Conservation (phyloP, 2,329 filamentous ascomycete species). For the Penicillium polonicum region DNA sequence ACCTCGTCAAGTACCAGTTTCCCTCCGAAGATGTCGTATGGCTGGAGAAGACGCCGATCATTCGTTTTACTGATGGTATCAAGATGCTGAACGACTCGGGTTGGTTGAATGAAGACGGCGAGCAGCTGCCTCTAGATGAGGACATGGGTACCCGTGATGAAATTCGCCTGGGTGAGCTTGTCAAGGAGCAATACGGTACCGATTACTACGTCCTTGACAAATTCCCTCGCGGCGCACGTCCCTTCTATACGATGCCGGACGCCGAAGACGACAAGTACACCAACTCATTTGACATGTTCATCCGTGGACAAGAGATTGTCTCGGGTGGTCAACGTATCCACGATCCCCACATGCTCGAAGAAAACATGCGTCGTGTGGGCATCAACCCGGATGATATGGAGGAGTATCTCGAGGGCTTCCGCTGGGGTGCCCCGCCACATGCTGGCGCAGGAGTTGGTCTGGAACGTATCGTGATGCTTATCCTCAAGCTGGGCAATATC, state of each 20-base stretch:
- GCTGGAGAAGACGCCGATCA: constrained; percentile 78
- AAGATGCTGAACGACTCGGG: constrained; percentile 76
- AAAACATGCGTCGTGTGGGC: constrained; percentile 72
- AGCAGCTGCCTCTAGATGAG: constrained; percentile 67
- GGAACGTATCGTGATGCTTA: constrained; percentile 81
- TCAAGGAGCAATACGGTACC: constrained; percentile 82
- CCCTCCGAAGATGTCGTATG: constrained; percentile 84
- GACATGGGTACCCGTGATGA: constrained; percentile 84
- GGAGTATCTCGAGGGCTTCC: constrained; percentile 85
- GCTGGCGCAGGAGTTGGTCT: constrained; percentile 87
- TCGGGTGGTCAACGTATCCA: constrained; percentile 93
- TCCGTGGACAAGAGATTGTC: constrained; percentile 88
- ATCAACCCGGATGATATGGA: constrained; percentile 81
- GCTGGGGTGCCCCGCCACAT: constrained; percentile 84
- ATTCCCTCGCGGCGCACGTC: constrained; percentile 78
- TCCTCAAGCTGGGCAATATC: constrained; percentile 85
- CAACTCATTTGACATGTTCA: constrained; percentile 93
- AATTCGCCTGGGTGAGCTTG: constrained; percentile 76
- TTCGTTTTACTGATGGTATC: constrained; percentile 77
- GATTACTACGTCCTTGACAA: constrained; percentile 96
- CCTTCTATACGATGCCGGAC: constrained; percentile 90
- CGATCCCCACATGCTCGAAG: constrained; percentile 68
- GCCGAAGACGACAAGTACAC: constrained; percentile 69
- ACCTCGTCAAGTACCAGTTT: constrained; percentile 77
- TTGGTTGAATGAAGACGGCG: constrained; percentile 74